Percentiles rank a stretch among this genome's conserved stretches.
phyloP scores from a whole-genome alignment of 306 rosid species.

The Cucurbita moschata region DNA sequence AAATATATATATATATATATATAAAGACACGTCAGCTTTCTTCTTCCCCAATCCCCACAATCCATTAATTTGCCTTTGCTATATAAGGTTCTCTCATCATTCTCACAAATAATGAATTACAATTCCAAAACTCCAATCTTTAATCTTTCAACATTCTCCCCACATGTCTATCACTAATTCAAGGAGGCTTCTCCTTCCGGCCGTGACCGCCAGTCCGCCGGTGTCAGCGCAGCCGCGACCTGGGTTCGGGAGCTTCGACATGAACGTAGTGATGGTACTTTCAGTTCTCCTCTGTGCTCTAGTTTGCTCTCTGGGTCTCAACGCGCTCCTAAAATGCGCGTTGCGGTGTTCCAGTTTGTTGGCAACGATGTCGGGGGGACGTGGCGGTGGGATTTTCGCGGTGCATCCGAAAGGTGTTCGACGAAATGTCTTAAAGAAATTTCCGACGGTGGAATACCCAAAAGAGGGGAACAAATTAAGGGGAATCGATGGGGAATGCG shows the following conservation, averaged over 20 bases:
- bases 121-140: neutral
- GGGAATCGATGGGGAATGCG: conserved; percentile 3
- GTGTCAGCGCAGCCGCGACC: neutral
- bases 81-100: neutral
- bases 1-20: neutral
- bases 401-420: neutral
- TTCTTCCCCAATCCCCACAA: neutral
- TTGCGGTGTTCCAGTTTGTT: neutral
- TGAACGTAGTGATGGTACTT: neutral
- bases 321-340: neutral
- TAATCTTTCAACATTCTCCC: neutral
- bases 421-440: neutral
- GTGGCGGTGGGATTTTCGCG: neutral
- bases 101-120: neutral
- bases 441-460: neutral
- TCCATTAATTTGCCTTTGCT: neutral
- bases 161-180: neutral
- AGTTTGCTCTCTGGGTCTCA: neutral
- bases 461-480: neutral
- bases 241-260: neutral
- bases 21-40: neutral
- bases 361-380: neutral
- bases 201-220: neutral
- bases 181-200: neutral
- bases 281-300: neutral